Evolutionary conservation across 768 basidiomycete genomes (phyloP).

Genomic region (Pluteus cervinus): DNA sequence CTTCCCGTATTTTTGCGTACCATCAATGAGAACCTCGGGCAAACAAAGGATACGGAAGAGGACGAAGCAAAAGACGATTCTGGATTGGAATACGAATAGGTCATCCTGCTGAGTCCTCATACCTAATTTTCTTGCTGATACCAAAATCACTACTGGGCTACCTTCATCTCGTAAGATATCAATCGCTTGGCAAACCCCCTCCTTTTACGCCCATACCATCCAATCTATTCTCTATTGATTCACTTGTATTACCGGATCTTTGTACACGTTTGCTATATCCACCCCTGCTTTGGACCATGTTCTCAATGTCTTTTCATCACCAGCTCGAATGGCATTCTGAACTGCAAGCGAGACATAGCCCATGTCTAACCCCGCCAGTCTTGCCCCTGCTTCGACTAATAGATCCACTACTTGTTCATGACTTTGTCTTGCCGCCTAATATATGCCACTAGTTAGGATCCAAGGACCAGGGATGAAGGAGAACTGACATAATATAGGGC

Average conservation of each 20-base stretch:
- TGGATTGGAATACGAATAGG: too few species aligned
- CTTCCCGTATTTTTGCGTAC: constrained; percentile 62
- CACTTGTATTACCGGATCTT: background rate
- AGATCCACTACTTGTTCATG: constrained; percentile 54
- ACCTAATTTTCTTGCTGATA: too few species aligned
- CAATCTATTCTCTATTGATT: background rate
- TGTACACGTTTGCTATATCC: constrained; percentile 9
- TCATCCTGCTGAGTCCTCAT: too few species aligned
- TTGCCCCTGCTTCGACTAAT: constrained; percentile 70
- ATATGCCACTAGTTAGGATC: constrained; percentile 2
- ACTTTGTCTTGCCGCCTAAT: constrained; percentile 70
- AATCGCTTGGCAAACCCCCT: too few species aligned
- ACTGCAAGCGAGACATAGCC: constrained; percentile 49
- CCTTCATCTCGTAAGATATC: too few species aligned
- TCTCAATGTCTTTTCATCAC: constrained; percentile 37
- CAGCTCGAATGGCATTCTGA: constrained; percentile 25
- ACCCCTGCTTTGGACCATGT: constrained; percentile 57
- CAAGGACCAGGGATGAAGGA: background rate
- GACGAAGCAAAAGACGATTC: constrained; percentile 15
- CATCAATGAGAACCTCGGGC: constrained; percentile 45
- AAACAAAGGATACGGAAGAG: constrained; percentile 19
- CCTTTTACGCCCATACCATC: constrained; percentile 1
- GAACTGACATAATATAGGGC: constrained; percentile 71
- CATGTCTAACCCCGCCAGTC: constrained; percentile 61
- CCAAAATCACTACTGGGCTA: too few species aligned